A percentile compares a stretch with the other conserved stretches of the same genome.
These are phyloP conservation scores for Isatis lusitanica DNA, from an alignment of 441 rosid genomes.

Conservation along the genomic window DNA sequence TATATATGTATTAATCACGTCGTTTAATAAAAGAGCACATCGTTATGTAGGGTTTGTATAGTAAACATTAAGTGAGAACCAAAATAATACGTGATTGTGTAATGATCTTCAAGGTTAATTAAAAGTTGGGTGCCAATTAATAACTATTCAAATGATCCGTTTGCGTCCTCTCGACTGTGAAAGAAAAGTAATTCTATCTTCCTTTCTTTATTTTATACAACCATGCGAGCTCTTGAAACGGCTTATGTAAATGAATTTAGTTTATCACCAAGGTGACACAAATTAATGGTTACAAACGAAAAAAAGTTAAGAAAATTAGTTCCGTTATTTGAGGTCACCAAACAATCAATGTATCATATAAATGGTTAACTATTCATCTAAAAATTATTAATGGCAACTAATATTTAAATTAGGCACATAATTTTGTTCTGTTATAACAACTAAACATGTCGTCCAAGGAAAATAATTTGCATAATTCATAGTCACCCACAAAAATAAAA, in stretches of 20 bases:
- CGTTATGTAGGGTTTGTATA: neutral
- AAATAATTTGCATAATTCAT: neutral
- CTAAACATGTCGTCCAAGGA: constrained; percentile 17
- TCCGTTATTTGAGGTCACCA: constrained; percentile 31
- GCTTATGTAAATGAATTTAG: neutral
- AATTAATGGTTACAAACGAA: neutral
- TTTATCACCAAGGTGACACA: neutral
- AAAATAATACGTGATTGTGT: constrained; percentile 1
- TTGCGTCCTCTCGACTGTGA: neutral
- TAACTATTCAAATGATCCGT: constrained; percentile 12
- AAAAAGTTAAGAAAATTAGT: neutral
- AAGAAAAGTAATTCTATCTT: neutral
- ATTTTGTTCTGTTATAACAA: constrained; percentile 30
- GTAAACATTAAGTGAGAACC: neutral
- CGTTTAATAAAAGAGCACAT: neutral
- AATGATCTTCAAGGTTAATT: neutral
- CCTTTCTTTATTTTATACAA: neutral
- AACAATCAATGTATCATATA: constrained; percentile 19
- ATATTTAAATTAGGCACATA: constrained; percentile 7
- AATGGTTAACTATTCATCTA: neutral
- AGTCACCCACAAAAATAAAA: neutral
- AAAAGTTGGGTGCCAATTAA: constrained; percentile 10
- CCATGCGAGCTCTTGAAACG: neutral
- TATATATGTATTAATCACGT: neutral
- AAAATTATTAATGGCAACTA: constrained; percentile 2